Percentiles rank a stretch among this genome's conserved stretches.
Evolutionary conservation across 1,139 yeast species (phyloP).

Genomic region (Suhomyces terraborum): DNA sequence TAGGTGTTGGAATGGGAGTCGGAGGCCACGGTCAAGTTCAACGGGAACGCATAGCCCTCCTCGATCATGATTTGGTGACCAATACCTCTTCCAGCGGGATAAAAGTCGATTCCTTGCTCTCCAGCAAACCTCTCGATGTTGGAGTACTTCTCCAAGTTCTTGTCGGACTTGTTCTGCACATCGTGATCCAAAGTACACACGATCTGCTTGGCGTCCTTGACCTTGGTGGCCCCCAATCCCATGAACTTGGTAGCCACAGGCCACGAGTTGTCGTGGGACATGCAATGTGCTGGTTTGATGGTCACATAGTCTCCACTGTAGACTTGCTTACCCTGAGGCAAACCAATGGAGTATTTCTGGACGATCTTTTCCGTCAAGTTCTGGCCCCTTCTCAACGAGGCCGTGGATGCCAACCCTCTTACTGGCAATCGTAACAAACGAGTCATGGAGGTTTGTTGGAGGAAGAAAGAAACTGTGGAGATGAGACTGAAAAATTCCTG

Average conservation of each 20-base stretch:
- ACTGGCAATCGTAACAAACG: slow-evolving; percentile 7
- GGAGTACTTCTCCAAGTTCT: slow-evolving; percentile 80
- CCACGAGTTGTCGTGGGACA: slow-evolving; percentile 99
- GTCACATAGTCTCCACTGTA: slow-evolving; percentile 93
- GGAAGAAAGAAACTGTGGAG: background rate
- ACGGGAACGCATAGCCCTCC: slow-evolving; percentile 97
- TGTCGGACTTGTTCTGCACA: slow-evolving; percentile 88
- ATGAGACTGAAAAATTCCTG: slow-evolving; percentile 2
- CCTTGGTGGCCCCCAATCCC: slow-evolving; percentile 87
- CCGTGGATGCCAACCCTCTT: slow-evolving; percentile 13
- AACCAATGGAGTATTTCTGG: slow-evolving; percentile 86
- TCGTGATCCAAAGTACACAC: slow-evolving; percentile 97
- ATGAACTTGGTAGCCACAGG: slow-evolving; percentile 96
- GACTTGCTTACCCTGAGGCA: slow-evolving; percentile 69
- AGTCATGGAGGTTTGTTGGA: slow-evolving; percentile 3
- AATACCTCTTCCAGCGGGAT: slow-evolving; percentile 98
- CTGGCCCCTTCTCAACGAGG: slow-evolving; percentile 51
- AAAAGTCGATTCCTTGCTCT: slow-evolving; percentile 92
- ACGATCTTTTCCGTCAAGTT: slow-evolving; percentile 94
- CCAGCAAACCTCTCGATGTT: slow-evolving; percentile 89
- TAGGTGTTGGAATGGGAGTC: slow-evolving; percentile 98
- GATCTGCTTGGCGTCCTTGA: slow-evolving; percentile 83
- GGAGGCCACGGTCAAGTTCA: slow-evolving; percentile 90
- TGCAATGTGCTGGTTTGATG: slow-evolving; percentile 93
- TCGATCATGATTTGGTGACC: slow-evolving; percentile 99